A percentile compares a stretch with the other conserved stretches of the same genome.
These are phyloP conservation scores for Tagetes patula DNA, from an alignment of 129 eudicot genomes.

Conservation along the genomic window DNA sequence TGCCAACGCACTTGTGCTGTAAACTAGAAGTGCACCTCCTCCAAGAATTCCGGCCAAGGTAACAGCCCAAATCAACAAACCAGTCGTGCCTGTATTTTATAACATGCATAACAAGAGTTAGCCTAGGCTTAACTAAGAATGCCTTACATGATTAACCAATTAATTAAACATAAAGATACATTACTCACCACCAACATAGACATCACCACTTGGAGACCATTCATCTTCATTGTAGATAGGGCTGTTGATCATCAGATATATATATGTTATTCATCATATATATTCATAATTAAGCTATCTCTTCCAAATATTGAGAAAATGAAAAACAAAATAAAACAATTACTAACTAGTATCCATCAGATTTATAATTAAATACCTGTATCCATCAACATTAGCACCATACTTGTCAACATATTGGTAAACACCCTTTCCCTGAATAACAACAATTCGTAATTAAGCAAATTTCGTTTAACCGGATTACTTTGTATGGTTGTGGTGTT, in stretches of 20 bases:
- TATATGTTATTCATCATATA: not conserved
- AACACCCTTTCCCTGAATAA: slow-evolving; percentile 87
- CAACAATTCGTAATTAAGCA: not conserved
- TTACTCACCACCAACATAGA: slow-evolving; percentile 72
- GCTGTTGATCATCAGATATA: slow-evolving; percentile 30
- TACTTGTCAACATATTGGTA: slow-evolving; percentile 95
- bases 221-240: slow-evolving; percentile 75
- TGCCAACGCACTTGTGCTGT: slow-evolving; percentile 97
- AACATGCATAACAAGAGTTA: not conserved
- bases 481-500: too few relatives aligned
- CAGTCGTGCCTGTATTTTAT: slow-evolving; percentile 37
- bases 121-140: not conserved
- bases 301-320: not conserved
- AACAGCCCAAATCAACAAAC: slow-evolving; percentile 86
- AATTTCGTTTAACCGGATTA: not conserved
- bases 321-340: not conserved
- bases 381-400: slow-evolving; percentile 98
- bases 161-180: not conserved
- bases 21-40: slow-evolving; percentile 93
- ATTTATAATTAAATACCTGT: slow-evolving; percentile 14
- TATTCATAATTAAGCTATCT: not conserved
- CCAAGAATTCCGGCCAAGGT: slow-evolving; percentile 83
- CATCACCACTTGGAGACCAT: slow-evolving; percentile 84
- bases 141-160: not conserved
- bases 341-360: not conserved